These are phyloP conservation scores for Leishmania guyanensis DNA, from an alignment of 208 protist genomes.

Conservation along the genomic window DNA sequence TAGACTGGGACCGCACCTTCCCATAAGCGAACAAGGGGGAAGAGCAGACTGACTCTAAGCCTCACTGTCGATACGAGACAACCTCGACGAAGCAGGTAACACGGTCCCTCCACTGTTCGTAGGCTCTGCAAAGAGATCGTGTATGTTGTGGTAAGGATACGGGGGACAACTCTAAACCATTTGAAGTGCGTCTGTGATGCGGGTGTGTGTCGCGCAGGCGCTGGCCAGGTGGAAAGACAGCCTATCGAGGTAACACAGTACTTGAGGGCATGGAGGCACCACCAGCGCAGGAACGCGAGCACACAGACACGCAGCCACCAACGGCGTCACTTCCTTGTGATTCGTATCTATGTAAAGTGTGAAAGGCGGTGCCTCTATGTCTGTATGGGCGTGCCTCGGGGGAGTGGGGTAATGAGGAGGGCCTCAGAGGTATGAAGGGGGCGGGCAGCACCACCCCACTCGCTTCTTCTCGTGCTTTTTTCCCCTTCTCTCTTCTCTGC, in stretches of 20 bases:
- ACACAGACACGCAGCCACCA: background rate
- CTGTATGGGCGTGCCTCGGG: background rate
- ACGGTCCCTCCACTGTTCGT: background rate
- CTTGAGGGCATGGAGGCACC: background rate
- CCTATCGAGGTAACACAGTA: background rate
- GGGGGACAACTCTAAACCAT: background rate
- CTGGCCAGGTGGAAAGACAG: background rate
- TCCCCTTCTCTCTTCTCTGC: too few species aligned
- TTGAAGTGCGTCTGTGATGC: background rate
- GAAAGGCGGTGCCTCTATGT: background rate
- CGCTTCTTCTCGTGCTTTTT: background rate
- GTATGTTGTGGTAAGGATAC: background rate
- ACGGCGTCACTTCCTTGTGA: background rate
- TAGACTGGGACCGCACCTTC: conserved; percentile 10
- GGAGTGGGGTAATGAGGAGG: background rate
- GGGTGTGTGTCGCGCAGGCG: background rate
- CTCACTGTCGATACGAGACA: background rate
- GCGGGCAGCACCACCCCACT: background rate
- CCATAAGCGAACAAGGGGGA: background rate
- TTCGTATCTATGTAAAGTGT: background rate
- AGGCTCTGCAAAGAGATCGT: background rate
- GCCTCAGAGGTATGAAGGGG: background rate
- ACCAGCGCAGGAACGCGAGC: background rate
- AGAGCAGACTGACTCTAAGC: background rate
- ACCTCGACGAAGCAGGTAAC: background rate